Evolutionary conservation across 768 basidiomycete genomes (phyloP).

Genomic region (Ramaria sp.): DNA sequence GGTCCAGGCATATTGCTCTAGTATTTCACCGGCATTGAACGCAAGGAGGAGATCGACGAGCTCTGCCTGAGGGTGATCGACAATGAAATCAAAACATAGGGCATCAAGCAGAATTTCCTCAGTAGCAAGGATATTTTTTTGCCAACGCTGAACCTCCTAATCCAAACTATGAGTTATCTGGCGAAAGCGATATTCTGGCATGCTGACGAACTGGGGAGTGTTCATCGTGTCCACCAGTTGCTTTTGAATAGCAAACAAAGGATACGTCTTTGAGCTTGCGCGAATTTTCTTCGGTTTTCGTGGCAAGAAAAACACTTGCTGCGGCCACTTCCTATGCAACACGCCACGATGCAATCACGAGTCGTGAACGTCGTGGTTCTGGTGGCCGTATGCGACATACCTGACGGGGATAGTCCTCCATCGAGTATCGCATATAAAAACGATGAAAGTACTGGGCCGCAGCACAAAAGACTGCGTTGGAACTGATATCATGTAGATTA

Average conservation of each 20-base stretch:
- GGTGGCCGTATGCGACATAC: slow-evolving; percentile 27
- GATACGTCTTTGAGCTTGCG: slow-evolving; percentile 82
- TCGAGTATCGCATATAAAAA: slow-evolving; percentile 80
- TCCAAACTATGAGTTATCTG: slow-evolving; percentile 2
- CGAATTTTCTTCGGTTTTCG: slow-evolving; percentile 88
- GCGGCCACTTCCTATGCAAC: slow-evolving; percentile 64
- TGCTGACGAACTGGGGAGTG: slow-evolving; percentile 6
- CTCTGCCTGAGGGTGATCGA: slow-evolving; percentile 66
- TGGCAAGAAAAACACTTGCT: slow-evolving; percentile 77
- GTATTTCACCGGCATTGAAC: slow-evolving; percentile 30
- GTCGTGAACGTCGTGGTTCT: not conserved
- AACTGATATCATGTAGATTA: slow-evolving; percentile 33
- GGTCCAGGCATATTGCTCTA: slow-evolving; percentile 67
- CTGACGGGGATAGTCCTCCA: slow-evolving; percentile 75
- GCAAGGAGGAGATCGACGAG: slow-evolving; percentile 65
- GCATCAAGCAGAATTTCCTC: slow-evolving; percentile 77
- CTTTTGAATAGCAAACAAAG: slow-evolving; percentile 60
- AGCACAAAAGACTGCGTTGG: slow-evolving; percentile 73
- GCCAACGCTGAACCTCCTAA: slow-evolving; percentile 69
- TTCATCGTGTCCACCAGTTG: slow-evolving; percentile 46
- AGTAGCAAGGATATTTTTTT: slow-evolving; percentile 54
- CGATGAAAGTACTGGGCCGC: slow-evolving; percentile 88
- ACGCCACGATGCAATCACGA: slow-evolving; percentile 1
- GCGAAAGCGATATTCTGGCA: slow-evolving; percentile 1
- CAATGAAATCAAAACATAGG: slow-evolving; percentile 77